Evolutionary conservation across 768 basidiomycete species (phyloP).

Genomic region (Rhizopogon vinicolor): DNA sequence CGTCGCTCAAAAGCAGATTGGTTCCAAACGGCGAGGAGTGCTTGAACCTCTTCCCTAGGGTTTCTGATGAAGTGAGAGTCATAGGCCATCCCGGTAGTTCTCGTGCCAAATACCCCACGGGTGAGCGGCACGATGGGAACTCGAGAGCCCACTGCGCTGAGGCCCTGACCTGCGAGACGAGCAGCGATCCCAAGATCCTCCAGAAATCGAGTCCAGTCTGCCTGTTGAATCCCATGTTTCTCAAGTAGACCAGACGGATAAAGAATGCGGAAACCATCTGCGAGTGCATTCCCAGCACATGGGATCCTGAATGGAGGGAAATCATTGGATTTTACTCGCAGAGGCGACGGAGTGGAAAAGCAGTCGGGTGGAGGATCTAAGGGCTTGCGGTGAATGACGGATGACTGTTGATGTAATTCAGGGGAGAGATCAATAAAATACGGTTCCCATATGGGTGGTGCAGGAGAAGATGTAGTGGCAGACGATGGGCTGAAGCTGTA

Average conservation of each 20-base stretch:
- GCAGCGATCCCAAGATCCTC: conserved; percentile 24
- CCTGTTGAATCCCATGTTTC: conserved; percentile 19
- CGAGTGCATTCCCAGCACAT: conserved; percentile 14
- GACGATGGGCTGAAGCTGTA: neutral
- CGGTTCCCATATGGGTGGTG: conserved; percentile 25
- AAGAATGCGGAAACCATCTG: conserved; percentile 21
- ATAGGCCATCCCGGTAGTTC: conserved; percentile 12
- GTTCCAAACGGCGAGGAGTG: conserved; percentile 25
- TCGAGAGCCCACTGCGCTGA: conserved; percentile 18
- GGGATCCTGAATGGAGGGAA: conserved; percentile 24
- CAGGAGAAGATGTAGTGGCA: neutral
- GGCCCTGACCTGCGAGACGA: conserved; percentile 17
- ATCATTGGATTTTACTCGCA: conserved; percentile 19
- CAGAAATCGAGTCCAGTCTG: conserved; percentile 27
- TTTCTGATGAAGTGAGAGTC: conserved; percentile 15
- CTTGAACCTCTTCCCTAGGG: conserved; percentile 17
- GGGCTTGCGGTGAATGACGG: conserved; percentile 9
- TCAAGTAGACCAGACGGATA: conserved; percentile 22
- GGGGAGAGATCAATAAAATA: conserved; percentile 19
- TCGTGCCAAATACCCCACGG: conserved; percentile 14
- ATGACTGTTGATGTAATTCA: neutral
- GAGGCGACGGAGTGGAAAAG: conserved; percentile 23
- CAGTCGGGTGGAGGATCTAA: conserved; percentile 27
- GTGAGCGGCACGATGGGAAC: conserved; percentile 11
- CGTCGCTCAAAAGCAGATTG: conserved; percentile 28